phyloP scores from a whole-genome alignment of 371 early-diverging fungal genomes.

The Mortierella sp. region DNA sequence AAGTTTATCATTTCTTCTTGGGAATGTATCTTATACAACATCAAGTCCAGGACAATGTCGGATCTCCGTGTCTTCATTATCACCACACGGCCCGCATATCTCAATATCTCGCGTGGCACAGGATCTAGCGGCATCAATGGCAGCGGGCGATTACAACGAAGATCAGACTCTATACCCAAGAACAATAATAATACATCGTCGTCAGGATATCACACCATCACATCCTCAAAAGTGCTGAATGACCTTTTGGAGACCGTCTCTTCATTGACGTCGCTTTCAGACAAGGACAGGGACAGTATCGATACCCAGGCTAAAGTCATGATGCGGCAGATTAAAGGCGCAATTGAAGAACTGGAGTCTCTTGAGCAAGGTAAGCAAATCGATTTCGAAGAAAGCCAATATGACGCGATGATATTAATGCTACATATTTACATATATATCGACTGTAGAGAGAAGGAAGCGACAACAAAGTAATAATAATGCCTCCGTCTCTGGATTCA shows the following conservation, averaged over 20 bases:
- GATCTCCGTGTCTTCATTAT: conserved; percentile 50
- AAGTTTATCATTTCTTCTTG: neutral
- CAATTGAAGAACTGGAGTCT: conserved; percentile 49
- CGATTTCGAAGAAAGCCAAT: neutral
- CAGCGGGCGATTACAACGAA: conserved; percentile 16
- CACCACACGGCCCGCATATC: conserved; percentile 49
- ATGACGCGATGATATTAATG: neutral
- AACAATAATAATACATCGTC: neutral
- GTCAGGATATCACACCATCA: neutral
- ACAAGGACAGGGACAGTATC: conserved; percentile 53
- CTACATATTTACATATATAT: neutral
- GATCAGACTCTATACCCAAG: conserved; percentile 31
- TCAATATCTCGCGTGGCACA: conserved; percentile 36
- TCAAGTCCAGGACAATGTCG: conserved; percentile 48
- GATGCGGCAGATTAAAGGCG: conserved; percentile 55
- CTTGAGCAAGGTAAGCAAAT: conserved; percentile 42
- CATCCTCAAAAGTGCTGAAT: conserved; percentile 44
- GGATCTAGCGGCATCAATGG: conserved; percentile 7
- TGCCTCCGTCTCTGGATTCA: conserved; percentile 25
- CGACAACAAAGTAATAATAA: conserved; percentile 17
- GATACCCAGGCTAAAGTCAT: conserved; percentile 52
- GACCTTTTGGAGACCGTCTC: conserved; percentile 45
- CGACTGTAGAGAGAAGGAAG: conserved; percentile 28
- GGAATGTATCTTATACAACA: neutral
- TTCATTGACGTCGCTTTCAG: conserved; percentile 37